Conservation (phyloP, 1,284 basidiomycete genomes). For the Mycosarcoma mackinlayi region DNA sequence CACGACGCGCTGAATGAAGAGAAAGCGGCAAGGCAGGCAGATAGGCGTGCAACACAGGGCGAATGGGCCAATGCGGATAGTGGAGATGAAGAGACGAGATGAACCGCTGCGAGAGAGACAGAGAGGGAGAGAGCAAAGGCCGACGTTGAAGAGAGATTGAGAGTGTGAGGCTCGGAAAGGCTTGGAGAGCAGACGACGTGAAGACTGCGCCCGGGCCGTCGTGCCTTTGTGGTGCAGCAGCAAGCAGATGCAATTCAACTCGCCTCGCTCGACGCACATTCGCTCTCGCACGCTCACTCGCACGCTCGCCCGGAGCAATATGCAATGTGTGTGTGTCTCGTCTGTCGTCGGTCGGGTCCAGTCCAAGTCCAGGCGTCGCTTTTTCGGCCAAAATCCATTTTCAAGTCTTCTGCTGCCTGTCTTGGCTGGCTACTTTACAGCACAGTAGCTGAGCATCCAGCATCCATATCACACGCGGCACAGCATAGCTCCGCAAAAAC, state of each 20-base stretch:
- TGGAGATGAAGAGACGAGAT: neutral
- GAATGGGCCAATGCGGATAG: too few relatives aligned
- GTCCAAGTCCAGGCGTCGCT: conserved; percentile 1
- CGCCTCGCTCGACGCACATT: too few relatives aligned
- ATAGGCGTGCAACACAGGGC: too few relatives aligned
- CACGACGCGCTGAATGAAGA: too few relatives aligned
- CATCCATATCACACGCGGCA: too few relatives aligned
- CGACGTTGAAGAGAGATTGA: conserved; percentile 1
- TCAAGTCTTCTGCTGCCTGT: too few relatives aligned
- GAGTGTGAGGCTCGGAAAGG: neutral
- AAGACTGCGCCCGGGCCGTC: conserved; percentile 3
- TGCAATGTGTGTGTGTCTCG: conserved; percentile 7
- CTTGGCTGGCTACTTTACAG: neutral
- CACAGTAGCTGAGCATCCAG: neutral
- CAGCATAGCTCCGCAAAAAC: neutral
- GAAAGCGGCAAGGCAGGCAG: too few relatives aligned
- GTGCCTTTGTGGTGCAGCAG: conserved; percentile 9
- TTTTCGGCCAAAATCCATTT: too few relatives aligned
- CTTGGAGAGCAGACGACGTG: neutral
- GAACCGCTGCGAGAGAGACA: too few relatives aligned
- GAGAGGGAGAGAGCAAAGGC: too few relatives aligned
- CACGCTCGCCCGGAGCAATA: conserved; percentile 4
- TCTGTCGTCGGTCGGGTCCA: neutral
- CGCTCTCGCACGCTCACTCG: too few relatives aligned
- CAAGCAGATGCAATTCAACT: neutral